Conservation (phyloP, 495 filamentous ascomycete genomes). For the Penicillium tannophilum region DNA sequence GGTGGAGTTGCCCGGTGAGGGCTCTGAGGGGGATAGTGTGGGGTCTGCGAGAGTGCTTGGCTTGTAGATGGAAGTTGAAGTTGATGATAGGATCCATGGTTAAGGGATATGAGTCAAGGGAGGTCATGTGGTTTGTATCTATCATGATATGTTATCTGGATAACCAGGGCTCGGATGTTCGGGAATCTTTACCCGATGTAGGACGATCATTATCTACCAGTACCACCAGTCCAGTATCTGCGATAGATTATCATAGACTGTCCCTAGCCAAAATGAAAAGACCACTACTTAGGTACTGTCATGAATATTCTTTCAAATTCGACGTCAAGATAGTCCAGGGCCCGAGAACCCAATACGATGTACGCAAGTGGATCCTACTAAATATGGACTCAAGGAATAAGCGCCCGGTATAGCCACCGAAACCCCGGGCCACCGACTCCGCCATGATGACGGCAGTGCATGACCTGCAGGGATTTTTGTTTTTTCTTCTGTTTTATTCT, state of each 20-base stretch:
- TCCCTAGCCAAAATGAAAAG: too few species aligned
- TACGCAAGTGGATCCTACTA: background rate
- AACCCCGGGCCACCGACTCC: background rate
- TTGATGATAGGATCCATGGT: background rate
- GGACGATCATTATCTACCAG: too few species aligned
- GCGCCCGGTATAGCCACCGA: constrained; percentile 8
- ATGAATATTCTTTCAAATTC: background rate
- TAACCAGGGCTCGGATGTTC: background rate
- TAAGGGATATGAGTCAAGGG: background rate
- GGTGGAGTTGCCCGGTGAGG: constrained; percentile 46
- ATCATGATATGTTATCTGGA: background rate
- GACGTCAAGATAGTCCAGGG: background rate
- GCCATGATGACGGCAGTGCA: background rate
- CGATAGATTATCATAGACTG: background rate
- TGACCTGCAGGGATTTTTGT: constrained; percentile 3
- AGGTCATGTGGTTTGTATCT: background rate
- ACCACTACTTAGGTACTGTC: background rate
- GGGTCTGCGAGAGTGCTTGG: constrained; percentile 45
- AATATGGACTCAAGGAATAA: constrained; percentile 2
- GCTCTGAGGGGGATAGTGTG: constrained; percentile 32
- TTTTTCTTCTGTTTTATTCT: too few species aligned
- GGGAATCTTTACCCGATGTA: too few species aligned
- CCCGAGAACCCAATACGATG: background rate
- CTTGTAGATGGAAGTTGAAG: background rate
- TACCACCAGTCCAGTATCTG: too few species aligned